Base-by-base conservation (phyloP, 139 green algal species). In the Chlamydomonas sphaeroides region DNA sequence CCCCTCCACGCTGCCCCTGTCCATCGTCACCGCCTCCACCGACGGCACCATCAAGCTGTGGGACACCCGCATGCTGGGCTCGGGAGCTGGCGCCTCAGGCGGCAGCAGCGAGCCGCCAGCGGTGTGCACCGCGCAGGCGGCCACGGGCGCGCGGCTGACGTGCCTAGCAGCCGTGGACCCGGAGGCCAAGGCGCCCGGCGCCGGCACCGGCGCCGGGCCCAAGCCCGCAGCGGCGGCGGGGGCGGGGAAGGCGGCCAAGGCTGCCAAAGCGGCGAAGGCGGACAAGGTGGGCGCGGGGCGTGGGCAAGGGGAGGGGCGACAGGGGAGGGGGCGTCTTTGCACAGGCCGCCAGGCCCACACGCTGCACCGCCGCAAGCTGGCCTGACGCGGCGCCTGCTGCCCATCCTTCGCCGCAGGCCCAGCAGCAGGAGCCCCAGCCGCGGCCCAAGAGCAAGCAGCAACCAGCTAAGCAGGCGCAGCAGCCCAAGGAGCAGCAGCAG, bases 11-110 rank as follows among this genome's bases (percentile, higher is more conserved):
- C 41, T 90, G 45, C 84, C 89, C 3, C 10, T 62, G 5, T 80
- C 89, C 7, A 72, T 95, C 2, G 89, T 83, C 26, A 91, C 86
- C 10, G 90, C 85, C 10, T 93, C 91, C 20, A 91, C 85, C 14
- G 93, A 97, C 66, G 93, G 93, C 33, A 80, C 84, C n/a, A 68
- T 97, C 32, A 92, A 92, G 74, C 48, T 96, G 48, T 97, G 93
- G 93, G 88, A 93, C 49, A 51, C 87, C 25, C 75, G 81, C 15
- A 56, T 38, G 49, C 49, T 90, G 39, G 41, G 76, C 32, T 56
- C 35, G n/a, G 21, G 65, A 38, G 57, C 32, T 28, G 15, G 32
- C 21, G 68, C n/a, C 48, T 45, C n/a, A 65, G 69, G 48, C 32
- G 42, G 45, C n/a, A 45, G 26, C 3, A 11, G 39, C 1, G 45